A percentile compares a stretch with the other conserved stretches of the same genome.
phyloP scores from a whole-genome alignment of 2,329 filamentous ascomycete genomes.

The Exophiala mesophila region DNA sequence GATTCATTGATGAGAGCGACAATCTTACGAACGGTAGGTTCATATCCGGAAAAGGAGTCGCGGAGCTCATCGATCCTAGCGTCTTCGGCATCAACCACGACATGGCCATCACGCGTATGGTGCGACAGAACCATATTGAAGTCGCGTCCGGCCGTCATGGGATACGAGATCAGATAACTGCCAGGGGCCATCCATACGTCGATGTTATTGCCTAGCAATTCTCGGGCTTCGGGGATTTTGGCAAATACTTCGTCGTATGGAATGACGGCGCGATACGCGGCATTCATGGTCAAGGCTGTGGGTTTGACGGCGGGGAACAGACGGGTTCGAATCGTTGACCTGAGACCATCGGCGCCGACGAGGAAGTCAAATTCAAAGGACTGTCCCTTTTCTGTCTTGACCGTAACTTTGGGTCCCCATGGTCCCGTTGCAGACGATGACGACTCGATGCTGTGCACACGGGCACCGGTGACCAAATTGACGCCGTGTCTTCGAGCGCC shows the following conservation, averaged over 20 bases:
- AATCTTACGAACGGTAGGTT: constrained; percentile 16
- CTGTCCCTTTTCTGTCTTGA: constrained; percentile 24
- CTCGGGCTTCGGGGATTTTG: constrained; percentile 21
- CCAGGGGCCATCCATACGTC: constrained; percentile 23
- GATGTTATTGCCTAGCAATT: constrained; percentile 18
- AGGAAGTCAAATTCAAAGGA: constrained; percentile 34
- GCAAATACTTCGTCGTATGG: constrained; percentile 38
- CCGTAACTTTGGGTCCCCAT: constrained; percentile 7
- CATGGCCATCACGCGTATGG: constrained; percentile 11
- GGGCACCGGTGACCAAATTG: constrained; percentile 34
- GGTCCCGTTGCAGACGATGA: neutral
- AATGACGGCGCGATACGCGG: constrained; percentile 44
- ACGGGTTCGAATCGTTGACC: constrained; percentile 35
- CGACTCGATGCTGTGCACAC: constrained; percentile 37
- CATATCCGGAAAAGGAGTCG: constrained; percentile 17
- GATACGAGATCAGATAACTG: constrained; percentile 24
- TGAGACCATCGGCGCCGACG: constrained; percentile 41
- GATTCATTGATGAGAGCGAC: constrained; percentile 33
- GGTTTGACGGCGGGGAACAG: constrained; percentile 42
- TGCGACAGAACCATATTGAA: constrained; percentile 23
- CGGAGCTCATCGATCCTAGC: constrained; percentile 18
- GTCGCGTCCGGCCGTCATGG: constrained; percentile 20
- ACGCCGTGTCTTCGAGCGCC: constrained; percentile 37
- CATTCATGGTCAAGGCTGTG: constrained; percentile 37
- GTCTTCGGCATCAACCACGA: constrained; percentile 21